Base-by-base conservation (phyloP, 345 rosid genomes). In the Eucalyptus viminalis region DNA sequence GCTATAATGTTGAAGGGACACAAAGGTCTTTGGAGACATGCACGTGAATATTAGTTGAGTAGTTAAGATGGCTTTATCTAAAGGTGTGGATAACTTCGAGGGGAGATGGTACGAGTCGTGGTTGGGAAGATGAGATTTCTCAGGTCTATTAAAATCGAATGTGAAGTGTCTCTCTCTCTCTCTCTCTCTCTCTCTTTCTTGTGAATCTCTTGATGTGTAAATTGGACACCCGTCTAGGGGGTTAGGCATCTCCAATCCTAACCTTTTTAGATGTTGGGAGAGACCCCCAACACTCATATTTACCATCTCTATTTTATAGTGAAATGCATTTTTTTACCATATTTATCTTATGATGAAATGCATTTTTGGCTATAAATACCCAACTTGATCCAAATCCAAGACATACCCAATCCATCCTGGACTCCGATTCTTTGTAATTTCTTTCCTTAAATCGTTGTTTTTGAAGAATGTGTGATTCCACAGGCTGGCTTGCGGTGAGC, bases 401-500 rank as follows among this genome's bases (percentile, higher is more conserved):
- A 11, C 6, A 40, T 76, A 76, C 12, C 29, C 3, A 3, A 10
- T 2, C 27, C 47, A 11, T 40, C 27, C 9, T 0, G 5, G 8
- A 29, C 29, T 76, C 15, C 0, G 7, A 17, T 37, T 76, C 47
- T 76, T 76, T 11, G 47, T 37, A 21, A 76, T 21, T 40, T 21
- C 21, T 76, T 14, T 37, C 8, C 15, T 37, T 11, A 76, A 76
- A 76, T 40, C 2, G 9, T 37, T 37, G 47, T 8, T 44, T 37
- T 4, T 37, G 16, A 40, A 40, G 47, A 76, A 76, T 6, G 5
- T 2, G 27, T 7, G 27, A 11, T 76, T 37, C 47, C 8, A 76
- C 4, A 8, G 14, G 22, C 14, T 3, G 1, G 29, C 15, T 40
- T 0, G 2, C 7, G 0, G 3, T 6, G 5, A 37, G 27, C 2